Conservation (phyloP, 495 filamentous ascomycete species). For the Neurospora sp. region DNA sequence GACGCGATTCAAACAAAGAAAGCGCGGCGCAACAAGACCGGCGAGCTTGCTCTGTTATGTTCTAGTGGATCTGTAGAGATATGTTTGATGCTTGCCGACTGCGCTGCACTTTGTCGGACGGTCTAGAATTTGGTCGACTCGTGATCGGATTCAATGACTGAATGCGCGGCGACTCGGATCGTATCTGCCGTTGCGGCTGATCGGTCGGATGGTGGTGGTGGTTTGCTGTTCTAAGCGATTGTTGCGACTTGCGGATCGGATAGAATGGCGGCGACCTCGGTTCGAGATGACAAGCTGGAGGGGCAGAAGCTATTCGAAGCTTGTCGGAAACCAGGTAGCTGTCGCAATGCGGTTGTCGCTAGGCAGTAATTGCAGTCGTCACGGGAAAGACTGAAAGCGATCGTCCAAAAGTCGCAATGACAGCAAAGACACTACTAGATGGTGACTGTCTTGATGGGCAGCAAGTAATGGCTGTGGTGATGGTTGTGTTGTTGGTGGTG, state of each 20-base stretch:
- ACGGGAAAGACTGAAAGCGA: constrained; percentile 5
- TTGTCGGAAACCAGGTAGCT: background rate
- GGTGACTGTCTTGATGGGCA: constrained; percentile 17
- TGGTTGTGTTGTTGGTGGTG: constrained; percentile 9
- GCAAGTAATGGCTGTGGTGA: constrained; percentile 12
- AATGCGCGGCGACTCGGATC: background rate
- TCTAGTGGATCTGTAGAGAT: background rate
- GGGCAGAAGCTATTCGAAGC: background rate
- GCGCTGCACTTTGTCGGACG: background rate
- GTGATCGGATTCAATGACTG: background rate
- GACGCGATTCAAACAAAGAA: background rate
- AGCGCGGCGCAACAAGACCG: background rate
- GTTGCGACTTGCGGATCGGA: background rate
- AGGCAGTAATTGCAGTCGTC: constrained; percentile 7
- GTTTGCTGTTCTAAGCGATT: background rate
- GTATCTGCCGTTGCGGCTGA: background rate
- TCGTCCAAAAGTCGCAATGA: constrained; percentile 13
- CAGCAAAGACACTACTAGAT: background rate
- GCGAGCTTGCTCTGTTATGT: background rate
- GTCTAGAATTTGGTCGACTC: background rate
- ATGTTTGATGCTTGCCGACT: background rate
- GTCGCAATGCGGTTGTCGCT: constrained; percentile 1
- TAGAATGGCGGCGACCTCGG: background rate
- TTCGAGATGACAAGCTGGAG: constrained; percentile 1
- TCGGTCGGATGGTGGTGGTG: background rate